These are phyloP conservation scores for Aspergillus mulundensis DNA, from an alignment of 495 filamentous ascomycete genomes.

Conservation along the genomic window DNA sequence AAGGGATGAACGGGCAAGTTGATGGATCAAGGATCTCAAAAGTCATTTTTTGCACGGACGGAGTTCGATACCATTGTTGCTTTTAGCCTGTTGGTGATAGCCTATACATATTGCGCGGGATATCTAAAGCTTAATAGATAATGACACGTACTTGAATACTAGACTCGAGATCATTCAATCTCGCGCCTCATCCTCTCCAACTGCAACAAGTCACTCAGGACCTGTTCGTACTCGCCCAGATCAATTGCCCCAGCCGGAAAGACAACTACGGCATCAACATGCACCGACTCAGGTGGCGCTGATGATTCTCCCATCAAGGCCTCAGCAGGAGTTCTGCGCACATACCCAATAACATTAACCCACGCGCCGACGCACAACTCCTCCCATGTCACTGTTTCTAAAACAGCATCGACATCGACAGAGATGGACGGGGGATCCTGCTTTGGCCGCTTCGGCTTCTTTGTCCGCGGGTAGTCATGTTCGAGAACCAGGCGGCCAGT, in stretches of 20 bases:
- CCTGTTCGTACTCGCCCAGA: constrained; percentile 59
- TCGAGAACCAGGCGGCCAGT: constrained; percentile 60
- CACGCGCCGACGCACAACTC: constrained; percentile 75
- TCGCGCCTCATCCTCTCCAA: constrained; percentile 21
- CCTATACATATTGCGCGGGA: not conserved
- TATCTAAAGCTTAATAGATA: constrained; percentile 8
- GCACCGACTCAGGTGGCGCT: constrained; percentile 17
- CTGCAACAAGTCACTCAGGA: constrained; percentile 31
- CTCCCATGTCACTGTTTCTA: constrained; percentile 59
- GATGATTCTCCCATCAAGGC: not conserved
- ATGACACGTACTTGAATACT: not conserved
- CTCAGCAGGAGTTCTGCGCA: constrained; percentile 32
- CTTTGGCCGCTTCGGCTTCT: constrained; percentile 9
- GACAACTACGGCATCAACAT: constrained; percentile 62
- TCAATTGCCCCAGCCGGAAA: constrained; percentile 63
- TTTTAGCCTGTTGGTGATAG: not conserved
- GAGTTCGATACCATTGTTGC: constrained; percentile 13
- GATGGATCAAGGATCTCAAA: constrained; percentile 2
- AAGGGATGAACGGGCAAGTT: not conserved
- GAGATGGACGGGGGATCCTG: constrained; percentile 37
- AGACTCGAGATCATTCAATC: not conserved
- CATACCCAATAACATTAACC: constrained; percentile 87
- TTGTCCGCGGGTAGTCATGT: constrained; percentile 53
- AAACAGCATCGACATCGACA: constrained; percentile 68
- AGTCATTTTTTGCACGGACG: constrained; percentile 10